Evolutionary conservation across 352 stramenopile genomes (phyloP).

Genomic region (Phytophthora gonapodyides): DNA sequence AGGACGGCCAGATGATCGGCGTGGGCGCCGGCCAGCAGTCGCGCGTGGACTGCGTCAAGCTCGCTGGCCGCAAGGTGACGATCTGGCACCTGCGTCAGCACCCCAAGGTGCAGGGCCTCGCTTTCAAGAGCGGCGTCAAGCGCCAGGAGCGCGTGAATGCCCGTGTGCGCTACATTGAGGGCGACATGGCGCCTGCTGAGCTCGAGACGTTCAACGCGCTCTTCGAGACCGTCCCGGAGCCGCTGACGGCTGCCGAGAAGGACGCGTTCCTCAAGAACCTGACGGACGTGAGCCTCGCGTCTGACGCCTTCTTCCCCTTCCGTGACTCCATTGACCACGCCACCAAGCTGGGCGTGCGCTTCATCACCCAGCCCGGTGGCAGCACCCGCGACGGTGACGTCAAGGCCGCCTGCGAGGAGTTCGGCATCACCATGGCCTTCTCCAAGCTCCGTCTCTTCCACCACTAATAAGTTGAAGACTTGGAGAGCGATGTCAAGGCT

Average conservation of each 20-base stretch:
- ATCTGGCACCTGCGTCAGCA: conserved; percentile 99
- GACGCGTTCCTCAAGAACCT: conserved; percentile 93
- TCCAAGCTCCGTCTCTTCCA: conserved; percentile 99
- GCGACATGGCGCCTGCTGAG: conserved; percentile 97
- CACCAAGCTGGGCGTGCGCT: conserved; percentile 95
- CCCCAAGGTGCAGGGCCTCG: conserved; percentile 94
- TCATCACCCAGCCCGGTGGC: conserved; percentile 96
- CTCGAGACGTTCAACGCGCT: conserved; percentile 94
- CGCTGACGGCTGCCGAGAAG: conserved; percentile 95
- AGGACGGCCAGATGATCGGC: conserved; percentile 99
- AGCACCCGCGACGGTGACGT: conserved; percentile 92
- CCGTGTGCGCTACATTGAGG: conserved; percentile 99
- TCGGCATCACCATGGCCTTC: conserved; percentile 99
- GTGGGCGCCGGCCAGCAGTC: conserved; percentile 99
- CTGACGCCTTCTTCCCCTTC: conserved; percentile 99
- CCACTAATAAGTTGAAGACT: conserved; percentile 94
- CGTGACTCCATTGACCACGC: conserved; percentile 98
- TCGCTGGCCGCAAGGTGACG: conserved; percentile 97
- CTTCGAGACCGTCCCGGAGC: conserved; percentile 94
- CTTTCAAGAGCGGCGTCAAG: conserved; percentile 98
- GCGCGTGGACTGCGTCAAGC: conserved; percentile 99
- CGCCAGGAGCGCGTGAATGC: conserved; percentile 99
- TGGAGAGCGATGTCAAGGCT: conserved; percentile 24
- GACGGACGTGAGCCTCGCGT: conserved; percentile 94
- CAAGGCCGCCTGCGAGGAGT: conserved; percentile 95